phyloP scores from a whole-genome alignment of 1,284 basidiomycete species.

The Boletus semigastroideus region DNA sequence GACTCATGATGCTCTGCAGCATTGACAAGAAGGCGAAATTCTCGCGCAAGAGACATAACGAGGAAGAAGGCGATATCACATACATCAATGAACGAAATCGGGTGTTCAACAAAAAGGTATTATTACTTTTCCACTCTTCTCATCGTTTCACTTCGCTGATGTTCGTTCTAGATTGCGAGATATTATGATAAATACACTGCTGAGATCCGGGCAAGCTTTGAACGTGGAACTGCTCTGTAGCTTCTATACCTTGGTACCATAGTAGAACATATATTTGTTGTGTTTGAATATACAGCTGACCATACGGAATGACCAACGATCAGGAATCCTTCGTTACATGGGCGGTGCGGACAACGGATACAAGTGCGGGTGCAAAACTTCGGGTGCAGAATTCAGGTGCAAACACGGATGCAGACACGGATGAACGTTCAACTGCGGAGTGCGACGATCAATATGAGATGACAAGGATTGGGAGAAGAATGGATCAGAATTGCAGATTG shows the following conservation, averaged over 20 bases:
- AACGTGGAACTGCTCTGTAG: constrained; percentile 88
- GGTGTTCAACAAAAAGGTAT: constrained; percentile 98
- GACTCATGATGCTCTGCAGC: constrained; percentile 39
- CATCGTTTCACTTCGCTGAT: neutral
- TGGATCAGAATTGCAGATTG: constrained; percentile 64
- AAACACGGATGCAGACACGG: neutral
- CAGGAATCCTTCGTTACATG: too few species aligned
- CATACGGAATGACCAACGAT: too few species aligned
- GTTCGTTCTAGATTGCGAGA: constrained; percentile 66
- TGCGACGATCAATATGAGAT: neutral
- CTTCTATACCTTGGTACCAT: constrained; percentile 9
- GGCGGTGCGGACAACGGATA: neutral
- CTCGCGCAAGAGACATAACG: constrained; percentile 84
- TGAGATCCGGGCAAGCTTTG: constrained; percentile 94
- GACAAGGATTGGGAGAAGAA: constrained; percentile 2
- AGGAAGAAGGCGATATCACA: constrained; percentile 93
- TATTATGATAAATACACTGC: constrained; percentile 98
- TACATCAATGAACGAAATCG: constrained; percentile 99
- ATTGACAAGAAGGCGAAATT: constrained; percentile 87
- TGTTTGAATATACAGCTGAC: too few species aligned
- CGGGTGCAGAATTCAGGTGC: too few species aligned
- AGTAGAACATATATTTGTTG: neutral
- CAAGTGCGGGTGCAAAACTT: too few species aligned
- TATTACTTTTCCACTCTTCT: constrained; percentile 7
- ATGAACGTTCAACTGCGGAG: neutral